These are phyloP conservation scores for Gliomastix tumulicola DNA, from an alignment of 2,329 filamentous ascomycete genomes.

Conservation along the genomic window DNA sequence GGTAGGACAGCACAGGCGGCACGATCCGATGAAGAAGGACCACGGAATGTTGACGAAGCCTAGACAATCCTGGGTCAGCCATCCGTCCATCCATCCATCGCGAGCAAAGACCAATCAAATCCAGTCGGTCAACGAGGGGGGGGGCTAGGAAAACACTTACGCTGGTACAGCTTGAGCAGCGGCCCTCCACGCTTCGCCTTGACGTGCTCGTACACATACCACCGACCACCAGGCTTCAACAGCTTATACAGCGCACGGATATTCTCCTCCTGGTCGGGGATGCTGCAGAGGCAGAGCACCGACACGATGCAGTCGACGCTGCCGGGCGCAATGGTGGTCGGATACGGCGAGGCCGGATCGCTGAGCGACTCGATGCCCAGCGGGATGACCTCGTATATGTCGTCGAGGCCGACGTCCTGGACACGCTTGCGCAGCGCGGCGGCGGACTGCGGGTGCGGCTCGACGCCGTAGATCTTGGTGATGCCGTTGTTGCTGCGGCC, in stretches of 20 bases:
- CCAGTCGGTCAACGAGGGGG: background rate
- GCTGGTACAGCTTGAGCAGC: constrained; percentile 39
- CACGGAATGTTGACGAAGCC: constrained; percentile 45
- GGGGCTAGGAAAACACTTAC: constrained; percentile 25
- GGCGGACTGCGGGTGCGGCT: constrained; percentile 53
- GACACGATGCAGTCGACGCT: constrained; percentile 54
- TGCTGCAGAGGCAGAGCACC: constrained; percentile 55
- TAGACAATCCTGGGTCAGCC: constrained; percentile 15
- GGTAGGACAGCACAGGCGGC: constrained; percentile 42
- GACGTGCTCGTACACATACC: constrained; percentile 60
- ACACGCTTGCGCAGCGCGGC: constrained; percentile 37
- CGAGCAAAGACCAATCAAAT: too few species aligned
- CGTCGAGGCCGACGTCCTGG: constrained; percentile 42
- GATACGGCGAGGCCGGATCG: constrained; percentile 30
- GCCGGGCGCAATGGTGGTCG: constrained; percentile 34
- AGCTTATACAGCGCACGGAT: constrained; percentile 47
- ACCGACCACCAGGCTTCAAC: constrained; percentile 54
- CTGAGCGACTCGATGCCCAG: constrained; percentile 54
- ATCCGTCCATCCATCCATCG: too few species aligned
- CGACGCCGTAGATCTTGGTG: constrained; percentile 52
- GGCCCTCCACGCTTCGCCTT: constrained; percentile 26
- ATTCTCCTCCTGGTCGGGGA: constrained; percentile 51
- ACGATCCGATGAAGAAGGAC: constrained; percentile 44
- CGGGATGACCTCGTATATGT: constrained; percentile 54
- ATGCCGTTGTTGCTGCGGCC: constrained; percentile 23